phyloP scores from a whole-genome alignment of 768 basidiomycete species.

The Tremella fuciformis region DNA sequence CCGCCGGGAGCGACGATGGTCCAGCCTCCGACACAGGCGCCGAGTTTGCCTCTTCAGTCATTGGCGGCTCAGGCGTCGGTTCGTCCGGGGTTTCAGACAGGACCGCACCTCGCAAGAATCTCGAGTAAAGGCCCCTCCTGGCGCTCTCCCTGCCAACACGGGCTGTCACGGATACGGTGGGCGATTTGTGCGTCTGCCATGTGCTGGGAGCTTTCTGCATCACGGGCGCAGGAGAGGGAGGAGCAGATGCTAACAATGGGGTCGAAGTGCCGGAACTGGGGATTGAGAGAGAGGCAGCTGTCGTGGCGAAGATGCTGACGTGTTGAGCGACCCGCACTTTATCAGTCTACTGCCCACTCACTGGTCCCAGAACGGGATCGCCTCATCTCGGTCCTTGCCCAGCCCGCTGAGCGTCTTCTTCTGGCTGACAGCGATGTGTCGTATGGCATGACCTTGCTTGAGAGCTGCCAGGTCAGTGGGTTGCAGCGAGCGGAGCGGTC shows the following conservation, averaged over 20 bases:
- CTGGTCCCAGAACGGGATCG: conserved; percentile 99
- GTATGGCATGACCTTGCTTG: conserved; percentile 72
- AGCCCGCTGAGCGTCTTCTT: conserved; percentile 82
- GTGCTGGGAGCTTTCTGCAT: conserved; percentile 28
- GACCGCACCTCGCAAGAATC: conserved; percentile 67
- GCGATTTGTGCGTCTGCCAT: conserved; percentile 2
- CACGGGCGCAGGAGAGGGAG: conserved; percentile 57
- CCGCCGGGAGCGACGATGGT: background rate
- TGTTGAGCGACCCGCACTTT: background rate
- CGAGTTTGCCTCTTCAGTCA: conserved; percentile 4
- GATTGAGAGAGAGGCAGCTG: conserved; percentile 71
- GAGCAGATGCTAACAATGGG: conserved; percentile 51
- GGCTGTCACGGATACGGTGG: conserved; percentile 38
- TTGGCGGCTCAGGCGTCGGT: conserved; percentile 3
- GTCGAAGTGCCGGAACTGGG: conserved; percentile 55
- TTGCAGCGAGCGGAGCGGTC: background rate
- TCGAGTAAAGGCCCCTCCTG: conserved; percentile 68
- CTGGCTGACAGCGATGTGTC: conserved; percentile 73
- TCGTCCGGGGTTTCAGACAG: conserved; percentile 15
- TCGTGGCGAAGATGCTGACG: conserved; percentile 71
- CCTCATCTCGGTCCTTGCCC: conserved; percentile 90
- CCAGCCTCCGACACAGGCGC: conserved; percentile 10
- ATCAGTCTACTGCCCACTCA: conserved; percentile 54
- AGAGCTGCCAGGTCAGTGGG: conserved; percentile 57
- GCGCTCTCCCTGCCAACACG: conserved; percentile 75